Conservation (phyloP, 2,329 filamentous ascomycete species). For the Colletotrichum caudatum region DNA sequence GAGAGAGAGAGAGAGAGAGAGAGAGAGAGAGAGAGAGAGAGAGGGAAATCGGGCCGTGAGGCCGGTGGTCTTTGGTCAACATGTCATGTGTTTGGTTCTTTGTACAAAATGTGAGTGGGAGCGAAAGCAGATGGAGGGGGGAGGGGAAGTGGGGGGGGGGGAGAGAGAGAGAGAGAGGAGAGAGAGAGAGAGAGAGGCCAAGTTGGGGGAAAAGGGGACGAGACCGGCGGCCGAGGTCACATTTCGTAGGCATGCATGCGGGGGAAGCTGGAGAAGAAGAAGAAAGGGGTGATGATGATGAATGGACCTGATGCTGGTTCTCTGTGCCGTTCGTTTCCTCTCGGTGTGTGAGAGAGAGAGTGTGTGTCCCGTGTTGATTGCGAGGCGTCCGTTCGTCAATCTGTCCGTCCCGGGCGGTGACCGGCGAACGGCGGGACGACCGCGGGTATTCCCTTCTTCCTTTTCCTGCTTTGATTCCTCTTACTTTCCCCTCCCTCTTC, state of each 20-base stretch:
- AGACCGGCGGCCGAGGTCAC: no score
- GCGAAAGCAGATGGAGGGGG: no score
- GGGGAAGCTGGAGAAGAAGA: background rate
- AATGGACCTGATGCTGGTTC: no score
- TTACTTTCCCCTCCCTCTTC: no score
- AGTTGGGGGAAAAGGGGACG: background rate
- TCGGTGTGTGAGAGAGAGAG: no score
- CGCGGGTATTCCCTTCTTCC: background rate
- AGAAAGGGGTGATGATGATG: no score
- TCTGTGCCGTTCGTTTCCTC: background rate
- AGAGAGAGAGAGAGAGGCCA: no score
- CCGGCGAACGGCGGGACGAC: background rate
- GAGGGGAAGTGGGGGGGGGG: no score
- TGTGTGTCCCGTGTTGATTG: background rate
- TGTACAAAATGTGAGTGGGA: background rate
- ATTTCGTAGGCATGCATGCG: background rate
- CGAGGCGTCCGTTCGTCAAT: background rate
- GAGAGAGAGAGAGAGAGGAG: background rate
- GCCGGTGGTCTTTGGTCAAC: conserved; percentile 11
- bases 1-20: no score
- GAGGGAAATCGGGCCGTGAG: conserved; percentile 8
- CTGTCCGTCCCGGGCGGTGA: background rate
- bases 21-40: background rate
- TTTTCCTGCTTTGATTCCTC: no score
- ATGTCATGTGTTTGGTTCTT: no score